phyloP scores from a whole-genome alignment of 208 protist species.

The Acanthamoeba royreba region DNA sequence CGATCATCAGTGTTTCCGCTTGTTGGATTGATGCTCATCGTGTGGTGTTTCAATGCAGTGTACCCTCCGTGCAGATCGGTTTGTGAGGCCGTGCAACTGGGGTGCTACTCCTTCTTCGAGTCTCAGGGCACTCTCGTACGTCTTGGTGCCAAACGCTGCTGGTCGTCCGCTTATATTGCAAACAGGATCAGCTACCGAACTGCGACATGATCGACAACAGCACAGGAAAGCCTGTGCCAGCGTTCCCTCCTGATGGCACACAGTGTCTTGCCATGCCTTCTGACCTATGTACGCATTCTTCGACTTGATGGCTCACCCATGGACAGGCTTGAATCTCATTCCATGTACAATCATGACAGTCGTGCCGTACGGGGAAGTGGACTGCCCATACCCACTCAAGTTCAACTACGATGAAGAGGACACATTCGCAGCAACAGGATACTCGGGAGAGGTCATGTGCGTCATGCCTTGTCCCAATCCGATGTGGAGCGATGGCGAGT shows the following conservation, averaged over 20 bases:
- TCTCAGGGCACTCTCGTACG: background rate
- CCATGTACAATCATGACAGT: too few relatives aligned
- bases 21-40: background rate
- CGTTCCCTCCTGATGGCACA: background rate
- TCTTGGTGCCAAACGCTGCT: too few relatives aligned
- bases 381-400: slow-evolving; percentile 12
- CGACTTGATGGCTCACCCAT: too few relatives aligned
- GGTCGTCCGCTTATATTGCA: too few relatives aligned
- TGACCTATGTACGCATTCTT: background rate
- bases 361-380: slow-evolving; percentile 31
- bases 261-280: background rate
- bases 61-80: background rate
- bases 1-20: background rate
- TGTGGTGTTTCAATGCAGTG: background rate
- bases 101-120: background rate
- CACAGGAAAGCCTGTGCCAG: background rate
- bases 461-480: background rate
- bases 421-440: background rate
- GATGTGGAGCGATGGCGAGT: background rate
- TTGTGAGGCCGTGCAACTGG: background rate
- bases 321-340: too few relatives aligned
- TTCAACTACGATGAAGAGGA: background rate
- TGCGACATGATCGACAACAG: slow-evolving; percentile 30
- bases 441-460: background rate
- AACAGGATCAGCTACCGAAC: background rate